These are phyloP conservation scores for Andalucia godoyi DNA, from an alignment of 78 protist species.

Conservation along the genomic window DNA sequence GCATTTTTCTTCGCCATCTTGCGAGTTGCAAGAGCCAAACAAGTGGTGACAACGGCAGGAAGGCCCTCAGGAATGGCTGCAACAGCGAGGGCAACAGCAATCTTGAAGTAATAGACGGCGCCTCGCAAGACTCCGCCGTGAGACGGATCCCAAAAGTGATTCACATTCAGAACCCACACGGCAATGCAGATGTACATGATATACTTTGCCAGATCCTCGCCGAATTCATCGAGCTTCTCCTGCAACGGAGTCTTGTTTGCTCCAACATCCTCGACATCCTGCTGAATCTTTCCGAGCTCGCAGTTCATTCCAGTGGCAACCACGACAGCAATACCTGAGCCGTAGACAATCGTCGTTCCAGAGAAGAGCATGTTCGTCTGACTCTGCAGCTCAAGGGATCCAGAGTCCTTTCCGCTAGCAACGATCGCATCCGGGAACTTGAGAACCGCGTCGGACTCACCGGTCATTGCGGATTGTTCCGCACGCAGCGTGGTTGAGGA, in stretches of 20 bases:
- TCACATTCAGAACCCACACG: constrained; percentile 25
- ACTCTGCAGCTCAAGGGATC: neutral
- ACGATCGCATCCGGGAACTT: too few species aligned
- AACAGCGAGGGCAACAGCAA: constrained; percentile 78
- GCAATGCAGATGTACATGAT: constrained; percentile 20
- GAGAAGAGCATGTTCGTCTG: constrained; percentile 19
- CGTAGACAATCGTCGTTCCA: constrained; percentile 40
- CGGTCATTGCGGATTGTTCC: constrained; percentile 49
- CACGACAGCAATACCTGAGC: constrained; percentile 42
- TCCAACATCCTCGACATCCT: constrained; percentile 12
- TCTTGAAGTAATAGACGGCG: constrained; percentile 40
- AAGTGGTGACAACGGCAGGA: constrained; percentile 73
- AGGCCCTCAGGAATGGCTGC: constrained; percentile 95
- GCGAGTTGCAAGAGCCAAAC: constrained; percentile 67
- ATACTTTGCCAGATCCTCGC: constrained; percentile 35
- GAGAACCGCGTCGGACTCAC: constrained; percentile 34
- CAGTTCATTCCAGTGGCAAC: constrained; percentile 36
- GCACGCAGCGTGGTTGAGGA: constrained; percentile 10
- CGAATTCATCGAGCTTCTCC: constrained; percentile 63
- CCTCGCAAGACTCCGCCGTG: constrained; percentile 20
- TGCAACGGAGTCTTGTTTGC: constrained; percentile 57
- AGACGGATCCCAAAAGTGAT: constrained; percentile 21
- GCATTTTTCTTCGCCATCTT: constrained; percentile 75
- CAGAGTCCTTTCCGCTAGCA: too few species aligned
- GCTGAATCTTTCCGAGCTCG: constrained; percentile 55